A percentile compares a stretch with the other conserved stretches of the same genome.
phyloP scores from a whole-genome alignment of 164 flowering plant species.

The Amborella trichopoda region DNA sequence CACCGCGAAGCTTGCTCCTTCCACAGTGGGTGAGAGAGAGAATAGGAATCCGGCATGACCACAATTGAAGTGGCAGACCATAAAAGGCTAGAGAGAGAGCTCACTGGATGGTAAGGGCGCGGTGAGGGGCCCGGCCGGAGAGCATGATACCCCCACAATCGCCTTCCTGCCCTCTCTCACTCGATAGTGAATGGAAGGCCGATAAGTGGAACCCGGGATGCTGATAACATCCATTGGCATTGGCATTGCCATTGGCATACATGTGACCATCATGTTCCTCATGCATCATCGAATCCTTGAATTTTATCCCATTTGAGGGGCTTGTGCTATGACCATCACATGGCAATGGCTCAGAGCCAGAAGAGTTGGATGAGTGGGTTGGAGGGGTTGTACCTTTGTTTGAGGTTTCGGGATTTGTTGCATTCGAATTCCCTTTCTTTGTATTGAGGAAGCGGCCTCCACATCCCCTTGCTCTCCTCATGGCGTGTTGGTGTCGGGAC shows the following conservation, averaged over 20 bases:
- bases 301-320: conserved; percentile 20
- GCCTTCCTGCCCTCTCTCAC: conserved; percentile 33
- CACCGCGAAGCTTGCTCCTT: no score
- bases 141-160: conserved; percentile 39
- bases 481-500: conserved; percentile 87
- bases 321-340: conserved; percentile 19
- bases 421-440: conserved; percentile 37
- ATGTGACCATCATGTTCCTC: conserved; percentile 7
- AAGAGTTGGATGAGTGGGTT: conserved; percentile 24
- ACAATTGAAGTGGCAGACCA: no score
- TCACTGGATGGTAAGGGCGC: conserved; percentile 53
- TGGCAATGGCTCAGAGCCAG: conserved; percentile 31
- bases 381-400: conserved; percentile 16
- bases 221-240: conserved; percentile 20
- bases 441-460: conserved; percentile 86
- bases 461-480: conserved; percentile 70
- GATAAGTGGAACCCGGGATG: conserved; percentile 20
- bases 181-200: conserved; percentile 12
- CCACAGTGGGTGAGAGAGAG: no score
- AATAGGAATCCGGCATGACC: no score
- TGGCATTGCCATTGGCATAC: conserved; percentile 15
- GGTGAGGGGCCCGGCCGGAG: conserved; percentile 30
- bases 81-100: neutral
- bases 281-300: conserved; percentile 9
- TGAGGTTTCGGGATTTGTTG: conserved; percentile 12